Percentiles rank a stretch among this genome's conserved stretches.
These are phyloP conservation scores for Aspergillus sergii DNA, from an alignment of 2,329 filamentous ascomycete genomes.

Conservation along the genomic window DNA sequence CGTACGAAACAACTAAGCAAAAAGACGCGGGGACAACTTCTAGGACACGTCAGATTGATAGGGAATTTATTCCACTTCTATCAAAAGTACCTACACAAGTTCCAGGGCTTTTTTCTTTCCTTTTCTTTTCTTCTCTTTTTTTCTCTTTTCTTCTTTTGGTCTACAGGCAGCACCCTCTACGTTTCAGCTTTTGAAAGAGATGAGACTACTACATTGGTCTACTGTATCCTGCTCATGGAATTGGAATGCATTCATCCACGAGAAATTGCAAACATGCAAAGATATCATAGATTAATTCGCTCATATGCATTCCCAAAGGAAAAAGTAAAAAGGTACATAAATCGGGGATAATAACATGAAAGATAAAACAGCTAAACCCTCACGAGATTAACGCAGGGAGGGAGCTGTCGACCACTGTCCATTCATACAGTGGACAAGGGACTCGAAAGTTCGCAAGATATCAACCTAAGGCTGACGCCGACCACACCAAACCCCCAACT, in stretches of 20 bases:
- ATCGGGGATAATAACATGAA: slow-evolving; percentile 9
- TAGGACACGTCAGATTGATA: neutral
- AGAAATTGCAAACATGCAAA: slow-evolving; percentile 30
- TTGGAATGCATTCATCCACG: slow-evolving; percentile 10
- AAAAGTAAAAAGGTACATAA: slow-evolving; percentile 15
- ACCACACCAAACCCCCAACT: slow-evolving; percentile 10
- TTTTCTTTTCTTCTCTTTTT: no score
- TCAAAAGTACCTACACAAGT: neutral
- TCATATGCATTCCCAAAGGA: slow-evolving; percentile 25
- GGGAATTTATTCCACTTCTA: neutral
- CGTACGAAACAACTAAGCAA: neutral
- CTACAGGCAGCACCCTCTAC: neutral
- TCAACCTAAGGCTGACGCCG: slow-evolving; percentile 5
- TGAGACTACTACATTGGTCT: neutral
- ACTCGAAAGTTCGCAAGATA: neutral
- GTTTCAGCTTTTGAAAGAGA: neutral
- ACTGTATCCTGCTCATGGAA: neutral
- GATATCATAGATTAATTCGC: slow-evolving; percentile 20
- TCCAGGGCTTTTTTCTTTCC: no score
- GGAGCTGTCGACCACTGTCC: neutral
- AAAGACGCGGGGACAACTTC: neutral
- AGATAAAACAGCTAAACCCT: slow-evolving; percentile 1
- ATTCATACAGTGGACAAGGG: neutral
- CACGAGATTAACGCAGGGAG: neutral
- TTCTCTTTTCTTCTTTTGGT: no score